Base-by-base conservation (phyloP, 2,329 filamentous ascomycete genomes). In the Bipolaris gigantea region DNA sequence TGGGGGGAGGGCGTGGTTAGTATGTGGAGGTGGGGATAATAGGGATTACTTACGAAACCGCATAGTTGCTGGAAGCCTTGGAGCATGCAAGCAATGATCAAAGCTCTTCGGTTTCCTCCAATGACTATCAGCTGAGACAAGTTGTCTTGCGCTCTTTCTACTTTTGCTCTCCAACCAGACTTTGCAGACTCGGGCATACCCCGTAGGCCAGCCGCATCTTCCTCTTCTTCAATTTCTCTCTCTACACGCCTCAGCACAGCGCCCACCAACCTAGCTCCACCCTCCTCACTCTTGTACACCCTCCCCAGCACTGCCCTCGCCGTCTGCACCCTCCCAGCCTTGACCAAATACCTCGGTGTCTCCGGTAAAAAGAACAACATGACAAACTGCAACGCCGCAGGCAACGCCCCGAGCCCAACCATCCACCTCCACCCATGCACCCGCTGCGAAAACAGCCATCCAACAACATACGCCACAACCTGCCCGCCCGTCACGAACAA, bases 51-150 rank as follows among this genome's bases (percentile, higher is more conserved):
- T 66, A 75, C 72, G 57, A 76, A 76, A 18, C 74, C 92, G 66
- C 89, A 94, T 1, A 96, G 81, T 72, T 97, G 93, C 75, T 97
- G 93, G 6, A 95, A 78, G 0, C 86, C 90, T 69, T 97, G 92
- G 2, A 97, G 80, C 60, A 94, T 83, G 74, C 92, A 95, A 1
- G 92, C 91, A 69, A 97, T 94, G 0, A 83, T 83, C 69, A 97
- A 74, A 0, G 93, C 92, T 56, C 91, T 84, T 47, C 87, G 79
- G 64, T 91, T 89, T 52, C 83, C 74, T 5, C 69, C 72, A 1
- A 75, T 62, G 8, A 56, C 41, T 18, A 75, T 30, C 6, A 79
- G 66, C 61, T 83, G 82, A 15, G 74, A 71, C 45, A 88, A 73
- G 41, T 87, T 75, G 66, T 85, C 82, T 35, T 75, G 71, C 77